A percentile compares a stretch with the other conserved stretches of the same genome.
These are phyloP conservation scores for Candida silvicultrix DNA, from an alignment of 805 yeast species.

Conservation along the genomic window DNA sequence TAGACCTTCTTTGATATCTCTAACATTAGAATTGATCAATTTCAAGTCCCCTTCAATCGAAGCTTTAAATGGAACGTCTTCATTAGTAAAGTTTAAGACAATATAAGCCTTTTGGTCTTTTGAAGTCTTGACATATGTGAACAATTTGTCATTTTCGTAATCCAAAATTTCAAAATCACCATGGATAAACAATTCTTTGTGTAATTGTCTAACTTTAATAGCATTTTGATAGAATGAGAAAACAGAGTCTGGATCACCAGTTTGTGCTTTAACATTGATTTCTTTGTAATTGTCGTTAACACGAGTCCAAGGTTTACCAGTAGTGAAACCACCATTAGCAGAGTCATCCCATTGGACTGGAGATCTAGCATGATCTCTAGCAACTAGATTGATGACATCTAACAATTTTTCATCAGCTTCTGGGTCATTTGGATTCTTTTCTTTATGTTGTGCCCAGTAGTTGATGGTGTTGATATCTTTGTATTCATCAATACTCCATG, in stretches of 20 bases:
- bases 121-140: constrained; percentile 34
- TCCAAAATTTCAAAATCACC: constrained; percentile 42
- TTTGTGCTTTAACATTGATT: constrained; percentile 42
- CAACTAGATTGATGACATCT: constrained; percentile 30
- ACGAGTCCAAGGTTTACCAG: constrained; percentile 46
- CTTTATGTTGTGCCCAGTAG: constrained; percentile 30
- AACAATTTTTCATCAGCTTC: constrained; percentile 24
- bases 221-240: constrained; percentile 40
- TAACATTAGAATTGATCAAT: constrained; percentile 28
- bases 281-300: constrained; percentile 43
- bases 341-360: constrained; percentile 50
- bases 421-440: constrained; percentile 19
- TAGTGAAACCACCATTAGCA: constrained; percentile 41
- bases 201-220: constrained; percentile 35
- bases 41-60: constrained; percentile 23
- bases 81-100: constrained; percentile 36
- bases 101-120: constrained; percentile 29
- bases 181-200: constrained; percentile 37
- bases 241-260: constrained; percentile 38
- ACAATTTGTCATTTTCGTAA: constrained; percentile 32
- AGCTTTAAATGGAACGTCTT: constrained; percentile 25
- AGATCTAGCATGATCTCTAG: constrained; percentile 49
- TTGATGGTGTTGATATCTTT: constrained; percentile 42
- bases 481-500: constrained; percentile 44
- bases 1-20: constrained; percentile 16